phyloP scores from a whole-genome alignment of 352 stramenopile species.

The Phytophthora idaei region DNA sequence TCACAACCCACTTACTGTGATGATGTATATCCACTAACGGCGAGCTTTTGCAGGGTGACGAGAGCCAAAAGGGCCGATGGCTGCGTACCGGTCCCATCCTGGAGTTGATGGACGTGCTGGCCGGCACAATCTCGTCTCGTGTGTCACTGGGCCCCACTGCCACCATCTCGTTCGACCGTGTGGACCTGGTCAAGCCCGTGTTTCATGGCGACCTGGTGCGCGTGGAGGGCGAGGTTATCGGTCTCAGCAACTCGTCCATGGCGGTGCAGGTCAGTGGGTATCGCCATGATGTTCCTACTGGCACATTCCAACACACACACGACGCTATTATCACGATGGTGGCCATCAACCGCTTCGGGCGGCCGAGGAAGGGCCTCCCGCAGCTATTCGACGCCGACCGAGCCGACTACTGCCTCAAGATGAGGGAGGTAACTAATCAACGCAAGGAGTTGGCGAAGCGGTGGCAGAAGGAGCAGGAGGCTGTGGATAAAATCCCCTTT shows the following conservation, averaged over 20 bases:
- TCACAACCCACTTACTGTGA: not conserved
- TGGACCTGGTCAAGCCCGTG: constrained; percentile 59
- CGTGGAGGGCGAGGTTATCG: constrained; percentile 54
- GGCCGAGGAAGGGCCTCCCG: constrained; percentile 45
- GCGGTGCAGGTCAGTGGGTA: constrained; percentile 59
- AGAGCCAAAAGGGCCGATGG: constrained; percentile 52
- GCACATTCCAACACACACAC: constrained; percentile 58
- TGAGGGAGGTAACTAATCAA: constrained; percentile 46
- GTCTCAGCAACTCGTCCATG: constrained; percentile 58
- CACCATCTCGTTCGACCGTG: constrained; percentile 65
- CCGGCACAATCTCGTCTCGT: constrained; percentile 45
- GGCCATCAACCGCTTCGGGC: constrained; percentile 57
- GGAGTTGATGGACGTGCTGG: constrained; percentile 61
- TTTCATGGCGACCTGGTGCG: constrained; percentile 64
- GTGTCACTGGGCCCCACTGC: constrained; percentile 42
- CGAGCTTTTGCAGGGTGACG: constrained; percentile 39
- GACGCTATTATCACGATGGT: constrained; percentile 70
- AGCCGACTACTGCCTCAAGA: constrained; percentile 46
- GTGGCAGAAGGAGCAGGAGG: constrained; percentile 52
- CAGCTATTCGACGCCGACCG: constrained; percentile 48
- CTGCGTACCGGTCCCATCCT: constrained; percentile 58
- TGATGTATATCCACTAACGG: not conserved
- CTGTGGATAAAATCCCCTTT: constrained; percentile 48
- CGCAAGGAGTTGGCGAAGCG: constrained; percentile 45
- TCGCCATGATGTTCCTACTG: constrained; percentile 46